A percentile compares a stretch with the other conserved stretches of the same genome.
These are phyloP conservation scores for Gamarada debralockiae DNA, from an alignment of 495 filamentous ascomycete genomes.

Conservation along the genomic window DNA sequence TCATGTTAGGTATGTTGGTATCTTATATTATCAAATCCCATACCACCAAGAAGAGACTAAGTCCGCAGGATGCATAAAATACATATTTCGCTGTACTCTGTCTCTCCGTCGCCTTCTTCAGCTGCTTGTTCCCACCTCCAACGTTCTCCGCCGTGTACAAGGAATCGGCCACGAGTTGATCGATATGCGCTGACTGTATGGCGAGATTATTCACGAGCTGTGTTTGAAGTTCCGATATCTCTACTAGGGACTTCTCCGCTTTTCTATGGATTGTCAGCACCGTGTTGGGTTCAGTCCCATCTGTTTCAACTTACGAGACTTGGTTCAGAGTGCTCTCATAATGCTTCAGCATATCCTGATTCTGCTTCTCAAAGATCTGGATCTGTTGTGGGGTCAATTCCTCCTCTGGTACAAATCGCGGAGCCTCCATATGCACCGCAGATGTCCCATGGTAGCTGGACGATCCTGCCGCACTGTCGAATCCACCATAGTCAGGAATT, in stretches of 20 bases:
- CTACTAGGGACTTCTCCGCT: slow-evolving; percentile 84
- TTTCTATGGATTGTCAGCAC: slow-evolving; percentile 48
- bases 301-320: slow-evolving; percentile 63
- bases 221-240: slow-evolving; percentile 90
- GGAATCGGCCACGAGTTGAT: slow-evolving; percentile 83
- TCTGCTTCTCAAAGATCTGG: slow-evolving; percentile 91
- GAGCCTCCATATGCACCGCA: slow-evolving; percentile 21
- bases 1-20: neutral
- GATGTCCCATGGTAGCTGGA: slow-evolving; percentile 17
- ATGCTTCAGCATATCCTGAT: slow-evolving; percentile 85
- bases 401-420: slow-evolving; percentile 48
- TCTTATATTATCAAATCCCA: slow-evolving; percentile 87
- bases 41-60: slow-evolving; percentile 79
- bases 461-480: slow-evolving; percentile 12
- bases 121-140: slow-evolving; percentile 81
- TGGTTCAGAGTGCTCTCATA: slow-evolving; percentile 90
- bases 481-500: slow-evolving; percentile 19
- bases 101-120: slow-evolving; percentile 79
- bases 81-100: slow-evolving; percentile 81
- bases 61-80: slow-evolving; percentile 79
- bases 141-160: slow-evolving; percentile 79
- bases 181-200: slow-evolving; percentile 80
- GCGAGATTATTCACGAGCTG: slow-evolving; percentile 81
- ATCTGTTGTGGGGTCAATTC: slow-evolving; percentile 77
- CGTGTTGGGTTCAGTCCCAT: neutral